Percentiles rank a stretch among this genome's conserved stretches.
These are phyloP conservation scores for Saccharomycopsis sp. DNA, from an alignment of 805 yeast genomes.

Conservation along the genomic window DNA sequence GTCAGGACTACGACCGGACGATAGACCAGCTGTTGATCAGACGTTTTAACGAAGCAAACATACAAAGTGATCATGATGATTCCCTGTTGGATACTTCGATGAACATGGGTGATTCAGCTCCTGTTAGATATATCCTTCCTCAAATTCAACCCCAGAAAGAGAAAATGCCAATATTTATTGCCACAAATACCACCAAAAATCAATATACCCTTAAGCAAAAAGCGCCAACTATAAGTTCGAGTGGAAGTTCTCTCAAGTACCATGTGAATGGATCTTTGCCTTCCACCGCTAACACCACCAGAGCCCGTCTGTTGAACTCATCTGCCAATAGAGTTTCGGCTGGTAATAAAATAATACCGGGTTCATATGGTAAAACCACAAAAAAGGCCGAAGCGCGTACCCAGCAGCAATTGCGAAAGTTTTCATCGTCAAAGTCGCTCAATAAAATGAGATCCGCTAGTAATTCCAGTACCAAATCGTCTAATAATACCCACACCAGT, in stretches of 20 bases:
- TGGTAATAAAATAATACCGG: too few relatives aligned
- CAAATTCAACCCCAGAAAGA: too few relatives aligned
- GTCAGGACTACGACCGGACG: constrained; percentile 3
- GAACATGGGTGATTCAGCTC: constrained; percentile 4
- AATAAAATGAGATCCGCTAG: not conserved
- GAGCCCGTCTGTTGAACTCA: too few relatives aligned
- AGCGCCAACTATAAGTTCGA: too few relatives aligned
- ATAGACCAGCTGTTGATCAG: constrained; percentile 7
- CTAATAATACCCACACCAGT: too few relatives aligned
- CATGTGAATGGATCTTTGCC: too few relatives aligned
- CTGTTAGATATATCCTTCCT: too few relatives aligned
- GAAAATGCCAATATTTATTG: too few relatives aligned
- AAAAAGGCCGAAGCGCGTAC: not conserved
- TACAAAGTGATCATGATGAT: constrained; percentile 10
- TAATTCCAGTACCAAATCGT: constrained; percentile 3
- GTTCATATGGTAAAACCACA: not conserved
- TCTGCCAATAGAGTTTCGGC: too few relatives aligned
- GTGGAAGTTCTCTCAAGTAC: too few relatives aligned
- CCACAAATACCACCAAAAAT: not conserved
- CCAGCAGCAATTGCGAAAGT: not conserved
- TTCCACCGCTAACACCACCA: too few relatives aligned
- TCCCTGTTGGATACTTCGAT: constrained; percentile 7
- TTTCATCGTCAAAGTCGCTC: constrained; percentile 7
- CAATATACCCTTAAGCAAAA: too few relatives aligned
- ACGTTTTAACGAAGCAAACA: constrained; percentile 6